These are phyloP conservation scores for Suillus variegatus DNA, from an alignment of 768 basidiomycete species.

Conservation along the genomic window DNA sequence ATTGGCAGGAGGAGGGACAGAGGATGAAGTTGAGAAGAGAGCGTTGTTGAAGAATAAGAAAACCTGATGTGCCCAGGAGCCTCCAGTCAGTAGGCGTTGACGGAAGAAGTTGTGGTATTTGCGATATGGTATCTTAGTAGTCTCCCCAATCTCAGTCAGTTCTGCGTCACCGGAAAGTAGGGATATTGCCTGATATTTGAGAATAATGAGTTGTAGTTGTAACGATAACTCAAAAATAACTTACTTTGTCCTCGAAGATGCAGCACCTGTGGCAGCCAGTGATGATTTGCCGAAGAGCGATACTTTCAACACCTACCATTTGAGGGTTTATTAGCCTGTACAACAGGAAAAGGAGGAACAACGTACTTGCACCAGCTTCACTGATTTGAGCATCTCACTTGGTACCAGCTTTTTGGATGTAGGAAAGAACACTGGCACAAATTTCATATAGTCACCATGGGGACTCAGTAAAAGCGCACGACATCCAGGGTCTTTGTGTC, in stretches of 20 bases:
- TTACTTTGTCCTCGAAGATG: slow-evolving; percentile 3
- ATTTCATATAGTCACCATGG: too few relatives aligned
- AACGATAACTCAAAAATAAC: neutral
- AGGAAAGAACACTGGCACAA: slow-evolving; percentile 1
- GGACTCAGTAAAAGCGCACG: too few relatives aligned
- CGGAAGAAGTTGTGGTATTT: slow-evolving; percentile 5
- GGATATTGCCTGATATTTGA: slow-evolving; percentile 3
- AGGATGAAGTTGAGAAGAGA: slow-evolving; percentile 6
- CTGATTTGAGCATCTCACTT: neutral
- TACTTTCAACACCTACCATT: slow-evolving; percentile 2
- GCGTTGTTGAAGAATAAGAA: slow-evolving; percentile 3
- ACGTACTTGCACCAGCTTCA: slow-evolving; percentile 2
- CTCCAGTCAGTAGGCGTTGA: neutral
- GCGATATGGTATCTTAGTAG: neutral
- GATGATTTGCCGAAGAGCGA: slow-evolving; percentile 4
- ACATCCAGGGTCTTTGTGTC: too few relatives aligned
- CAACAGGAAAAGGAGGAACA: neutral
- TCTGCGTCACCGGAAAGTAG: neutral
- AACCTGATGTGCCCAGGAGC: neutral
- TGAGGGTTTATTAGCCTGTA: neutral
- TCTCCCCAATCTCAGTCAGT: slow-evolving; percentile 1
- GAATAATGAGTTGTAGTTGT: neutral
- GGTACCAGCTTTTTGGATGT: neutral
- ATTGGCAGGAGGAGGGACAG: neutral
- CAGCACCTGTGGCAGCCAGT: neutral